Conservation (phyloP, 306 rosid species). For the Senna tora region DNA sequence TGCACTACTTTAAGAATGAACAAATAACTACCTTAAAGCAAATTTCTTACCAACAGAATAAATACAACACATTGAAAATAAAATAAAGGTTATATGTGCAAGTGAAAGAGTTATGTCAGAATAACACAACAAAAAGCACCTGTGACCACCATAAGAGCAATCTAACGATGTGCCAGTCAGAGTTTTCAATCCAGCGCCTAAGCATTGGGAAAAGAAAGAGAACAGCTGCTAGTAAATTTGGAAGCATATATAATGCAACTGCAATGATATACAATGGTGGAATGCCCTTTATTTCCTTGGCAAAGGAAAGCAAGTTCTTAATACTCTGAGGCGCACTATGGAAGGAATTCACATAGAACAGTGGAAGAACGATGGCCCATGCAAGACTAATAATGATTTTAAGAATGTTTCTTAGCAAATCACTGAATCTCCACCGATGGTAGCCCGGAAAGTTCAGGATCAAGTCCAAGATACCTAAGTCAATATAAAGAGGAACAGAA, state of each 20-base stretch:
- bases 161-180: constrained; percentile 91
- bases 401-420: constrained; percentile 75
- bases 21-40: constrained; percentile 14
- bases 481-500: constrained; percentile 35
- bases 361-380: constrained; percentile 83
- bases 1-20: constrained; percentile 29
- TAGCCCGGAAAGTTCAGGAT: constrained; percentile 84
- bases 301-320: constrained; percentile 55
- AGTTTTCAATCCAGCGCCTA: constrained; percentile 98
- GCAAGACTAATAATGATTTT: constrained; percentile 77
- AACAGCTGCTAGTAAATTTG: constrained; percentile 71
- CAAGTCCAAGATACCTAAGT: constrained; percentile 80
- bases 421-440: constrained; percentile 82
- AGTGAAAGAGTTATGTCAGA: constrained; percentile 24
- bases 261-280: constrained; percentile 77
- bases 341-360: constrained; percentile 69
- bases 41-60: constrained; percentile 18
- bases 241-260: constrained; percentile 79
- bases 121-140: constrained; percentile 51
- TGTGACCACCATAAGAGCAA: constrained; percentile 98
- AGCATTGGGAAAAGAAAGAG: constrained; percentile 91
- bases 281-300: constrained; percentile 55
- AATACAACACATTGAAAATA: constrained; percentile 21
- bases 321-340: constrained; percentile 40
- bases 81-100: constrained; percentile 17